Conservation (phyloP, 345 rosid species). For the Sonneratia alba region DNA sequence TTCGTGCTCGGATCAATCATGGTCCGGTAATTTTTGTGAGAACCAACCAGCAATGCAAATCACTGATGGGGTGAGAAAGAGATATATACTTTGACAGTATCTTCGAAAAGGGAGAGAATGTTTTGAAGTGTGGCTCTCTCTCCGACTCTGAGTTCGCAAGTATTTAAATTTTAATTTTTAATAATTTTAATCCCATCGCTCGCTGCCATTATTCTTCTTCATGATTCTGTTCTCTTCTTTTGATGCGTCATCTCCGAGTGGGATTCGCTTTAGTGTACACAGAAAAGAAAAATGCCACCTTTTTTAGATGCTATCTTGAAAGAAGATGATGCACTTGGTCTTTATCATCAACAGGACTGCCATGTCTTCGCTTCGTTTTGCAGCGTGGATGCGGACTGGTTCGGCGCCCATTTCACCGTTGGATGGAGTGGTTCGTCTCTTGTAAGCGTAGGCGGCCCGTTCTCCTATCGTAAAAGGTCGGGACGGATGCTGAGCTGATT, state of each 20-base stretch:
- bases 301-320: neutral
- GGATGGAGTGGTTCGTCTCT: too few relatives aligned
- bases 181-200: neutral
- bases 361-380: neutral
- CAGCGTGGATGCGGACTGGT: neutral
- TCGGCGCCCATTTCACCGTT: neutral
- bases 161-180: neutral
- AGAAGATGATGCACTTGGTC: neutral
- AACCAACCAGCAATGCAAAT: too few relatives aligned
- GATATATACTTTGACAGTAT: neutral
- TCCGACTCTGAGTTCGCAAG: neutral
- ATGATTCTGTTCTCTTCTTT: constrained; percentile 56
- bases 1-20: too few relatives aligned
- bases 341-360: neutral
- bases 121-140: constrained; percentile 4
- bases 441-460: too few relatives aligned
- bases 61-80: too few relatives aligned
- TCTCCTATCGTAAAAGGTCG: too few relatives aligned
- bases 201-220: constrained; percentile 17
- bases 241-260: constrained; percentile 10
- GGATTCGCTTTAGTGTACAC: constrained; percentile 2
- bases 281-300: neutral
- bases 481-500: too few relatives aligned
- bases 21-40: too few relatives aligned
- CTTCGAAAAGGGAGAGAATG: constrained; percentile 9